These are phyloP conservation scores for Aspergillus panamensis DNA, from an alignment of 495 filamentous ascomycete species.

Conservation along the genomic window DNA sequence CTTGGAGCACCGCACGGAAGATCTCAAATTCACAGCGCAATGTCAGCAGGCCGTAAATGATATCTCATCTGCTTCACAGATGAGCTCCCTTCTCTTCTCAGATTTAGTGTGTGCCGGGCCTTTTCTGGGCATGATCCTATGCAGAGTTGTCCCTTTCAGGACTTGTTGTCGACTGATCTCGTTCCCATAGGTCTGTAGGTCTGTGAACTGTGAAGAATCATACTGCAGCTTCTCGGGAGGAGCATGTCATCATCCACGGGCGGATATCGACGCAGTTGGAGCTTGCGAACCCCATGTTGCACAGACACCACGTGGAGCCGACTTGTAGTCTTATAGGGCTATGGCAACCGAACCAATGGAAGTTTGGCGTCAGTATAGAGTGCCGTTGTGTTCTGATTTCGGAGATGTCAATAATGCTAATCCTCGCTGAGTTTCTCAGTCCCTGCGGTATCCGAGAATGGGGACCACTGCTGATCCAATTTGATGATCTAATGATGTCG, in stretches of 20 bases:
- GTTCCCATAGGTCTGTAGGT: constrained; percentile 17
- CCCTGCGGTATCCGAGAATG: no score
- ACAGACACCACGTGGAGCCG: constrained; percentile 20
- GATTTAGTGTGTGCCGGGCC: constrained; percentile 25
- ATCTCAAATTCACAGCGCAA: constrained; percentile 18
- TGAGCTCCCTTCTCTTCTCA: constrained; percentile 37
- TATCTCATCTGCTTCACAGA: constrained; percentile 53
- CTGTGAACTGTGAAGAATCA: constrained; percentile 23
- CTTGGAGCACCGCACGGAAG: constrained; percentile 19
- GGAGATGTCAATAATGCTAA: no score
- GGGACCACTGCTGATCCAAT: not conserved
- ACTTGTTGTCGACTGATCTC: constrained; percentile 17
- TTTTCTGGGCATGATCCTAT: constrained; percentile 37
- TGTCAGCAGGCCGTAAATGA: constrained; percentile 47
- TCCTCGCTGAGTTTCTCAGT: no score
- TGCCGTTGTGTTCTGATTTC: constrained; percentile 1
- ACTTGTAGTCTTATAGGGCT: constrained; percentile 26
- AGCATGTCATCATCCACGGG: constrained; percentile 21
- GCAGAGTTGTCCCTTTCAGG: constrained; percentile 34
- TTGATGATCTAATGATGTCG: not conserved
- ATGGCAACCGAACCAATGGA: constrained; percentile 23
- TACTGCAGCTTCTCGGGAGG: constrained; percentile 26
- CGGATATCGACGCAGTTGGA: constrained; percentile 21
- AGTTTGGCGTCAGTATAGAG: constrained; percentile 10
- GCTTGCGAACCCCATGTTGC: constrained; percentile 17